Conservation (phyloP, 768 basidiomycete genomes). For the Collybiopsis luxurians region DNA sequence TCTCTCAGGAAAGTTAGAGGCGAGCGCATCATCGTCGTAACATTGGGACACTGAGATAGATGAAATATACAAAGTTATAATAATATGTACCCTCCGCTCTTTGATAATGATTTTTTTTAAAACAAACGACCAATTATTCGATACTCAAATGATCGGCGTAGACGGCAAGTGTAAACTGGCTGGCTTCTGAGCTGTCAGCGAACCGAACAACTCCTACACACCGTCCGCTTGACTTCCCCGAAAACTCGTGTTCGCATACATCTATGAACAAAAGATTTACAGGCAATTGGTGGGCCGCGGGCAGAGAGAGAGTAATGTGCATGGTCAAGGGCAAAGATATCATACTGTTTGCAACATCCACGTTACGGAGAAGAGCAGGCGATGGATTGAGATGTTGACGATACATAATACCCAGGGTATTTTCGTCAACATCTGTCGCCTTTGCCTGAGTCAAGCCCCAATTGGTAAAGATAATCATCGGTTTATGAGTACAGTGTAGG, state of each 20-base stretch:
- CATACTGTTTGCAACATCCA: background rate
- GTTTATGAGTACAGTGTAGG: slow-evolving; percentile 46
- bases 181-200: background rate
- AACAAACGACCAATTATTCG: background rate
- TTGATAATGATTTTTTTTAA: background rate
- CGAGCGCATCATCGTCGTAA: background rate
- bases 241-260: slow-evolving; percentile 22
- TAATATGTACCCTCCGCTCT: background rate
- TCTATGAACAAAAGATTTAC: slow-evolving; percentile 1
- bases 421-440: background rate
- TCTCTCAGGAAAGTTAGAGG: background rate
- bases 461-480: slow-evolving; percentile 57
- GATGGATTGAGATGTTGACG: slow-evolving; percentile 53
- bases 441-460: slow-evolving; percentile 47
- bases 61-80: background rate
- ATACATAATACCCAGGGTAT: slow-evolving; percentile 20
- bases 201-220: background rate
- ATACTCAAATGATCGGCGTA: background rate
- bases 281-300: slow-evolving; percentile 10
- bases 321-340: slow-evolving; percentile 17
- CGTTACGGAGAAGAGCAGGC: slow-evolving; percentile 22
- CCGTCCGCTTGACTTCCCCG: slow-evolving; percentile 6
- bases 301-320: slow-evolving; percentile 18
- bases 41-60: no score
- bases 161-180: background rate